These are phyloP conservation scores for Quercus robur DNA, from an alignment of 306 rosid species.

Conservation along the genomic window DNA sequence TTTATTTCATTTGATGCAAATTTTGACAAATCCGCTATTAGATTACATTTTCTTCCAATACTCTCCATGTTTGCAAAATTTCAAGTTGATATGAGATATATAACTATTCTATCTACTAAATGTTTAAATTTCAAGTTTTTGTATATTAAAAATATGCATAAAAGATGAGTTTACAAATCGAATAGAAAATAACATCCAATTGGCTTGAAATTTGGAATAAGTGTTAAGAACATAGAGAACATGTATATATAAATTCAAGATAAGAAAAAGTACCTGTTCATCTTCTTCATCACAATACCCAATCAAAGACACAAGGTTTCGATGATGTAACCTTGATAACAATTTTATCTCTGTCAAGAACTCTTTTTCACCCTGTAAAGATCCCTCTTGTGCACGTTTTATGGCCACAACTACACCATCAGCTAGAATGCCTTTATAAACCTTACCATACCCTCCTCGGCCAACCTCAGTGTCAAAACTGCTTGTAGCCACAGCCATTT, in stretches of 20 bases:
- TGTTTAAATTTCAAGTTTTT: no score
- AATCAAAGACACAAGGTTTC: slow-evolving; percentile 73
- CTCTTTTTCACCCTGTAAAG: slow-evolving; percentile 89
- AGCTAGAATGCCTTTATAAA: slow-evolving; percentile 70
- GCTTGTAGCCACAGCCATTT: slow-evolving; percentile 64
- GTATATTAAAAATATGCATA: no score
- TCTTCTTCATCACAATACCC: slow-evolving; percentile 86
- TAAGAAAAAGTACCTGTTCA: slow-evolving; percentile 53
- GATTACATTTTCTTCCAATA: no score
- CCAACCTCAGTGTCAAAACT: slow-evolving; percentile 67
- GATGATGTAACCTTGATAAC: slow-evolving; percentile 84
- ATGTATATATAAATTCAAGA: not conserved
- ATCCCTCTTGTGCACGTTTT: slow-evolving; percentile 84
- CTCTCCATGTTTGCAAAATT: no score
- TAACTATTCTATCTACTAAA: no score
- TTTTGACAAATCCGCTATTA: no score
- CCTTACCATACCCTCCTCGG: slow-evolving; percentile 96
- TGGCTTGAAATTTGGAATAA: no score
- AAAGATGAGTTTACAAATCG: no score
- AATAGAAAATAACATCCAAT: no score
- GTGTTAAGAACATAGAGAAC: no score
- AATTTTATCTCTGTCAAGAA: slow-evolving; percentile 91
- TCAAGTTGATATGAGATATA: no score
- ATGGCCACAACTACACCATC: slow-evolving; percentile 66
- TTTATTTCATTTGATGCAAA: no score